Evolutionary conservation across 352 stramenopile species (phyloP), one percentile per base, ranked within the genome.

Genomic region (Pythium scleroteichum): DNA sequence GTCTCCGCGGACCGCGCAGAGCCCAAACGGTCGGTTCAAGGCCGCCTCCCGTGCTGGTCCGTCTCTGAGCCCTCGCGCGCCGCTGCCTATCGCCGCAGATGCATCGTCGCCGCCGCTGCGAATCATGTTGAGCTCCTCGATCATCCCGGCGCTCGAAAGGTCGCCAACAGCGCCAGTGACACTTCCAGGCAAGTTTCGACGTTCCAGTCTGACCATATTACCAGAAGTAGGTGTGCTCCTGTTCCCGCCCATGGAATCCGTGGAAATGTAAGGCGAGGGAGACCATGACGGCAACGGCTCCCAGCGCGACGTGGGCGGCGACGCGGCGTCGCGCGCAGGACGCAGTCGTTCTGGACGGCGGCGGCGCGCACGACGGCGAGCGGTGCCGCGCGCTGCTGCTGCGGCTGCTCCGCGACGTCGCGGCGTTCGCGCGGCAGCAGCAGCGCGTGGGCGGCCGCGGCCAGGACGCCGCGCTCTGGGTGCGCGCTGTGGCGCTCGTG

Each of bases 371-470:
- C 45, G 60, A 68, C 42, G 41, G 46, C 19, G 38, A 62, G 17
- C 72, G 71, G 29, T 71, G 70, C 10, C 65, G 68, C 0, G 64
- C 75, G 20, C 72, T 89, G 62, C 53, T 83, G 53, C 26, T 77
- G 58, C 59, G 53, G 44, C 64, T 89, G 20, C 57, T 89, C 50
- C 56, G 59, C 24, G 73, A 87, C 53, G 79, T 89, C 52, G 67
- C 54, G 5, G 72, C 75, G 63, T 87, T 89, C 42, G 56, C 85
- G 5, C 66, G 70, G n/a, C 69, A 75, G 23, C 84, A 87, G 42
- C 63, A 84, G 55, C 44, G 39, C 14, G 38, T 48, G 7, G 12
- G 4, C 51, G 42, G 26, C 42, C 13, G 14, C 23, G 10, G 55
- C 7, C 24, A 7, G n/a, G 26, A 47, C 19, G 46, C 44, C 20